These are phyloP conservation scores for Smittium mucronatum DNA, from an alignment of 371 early-diverging fungal species.

Conservation along the genomic window DNA sequence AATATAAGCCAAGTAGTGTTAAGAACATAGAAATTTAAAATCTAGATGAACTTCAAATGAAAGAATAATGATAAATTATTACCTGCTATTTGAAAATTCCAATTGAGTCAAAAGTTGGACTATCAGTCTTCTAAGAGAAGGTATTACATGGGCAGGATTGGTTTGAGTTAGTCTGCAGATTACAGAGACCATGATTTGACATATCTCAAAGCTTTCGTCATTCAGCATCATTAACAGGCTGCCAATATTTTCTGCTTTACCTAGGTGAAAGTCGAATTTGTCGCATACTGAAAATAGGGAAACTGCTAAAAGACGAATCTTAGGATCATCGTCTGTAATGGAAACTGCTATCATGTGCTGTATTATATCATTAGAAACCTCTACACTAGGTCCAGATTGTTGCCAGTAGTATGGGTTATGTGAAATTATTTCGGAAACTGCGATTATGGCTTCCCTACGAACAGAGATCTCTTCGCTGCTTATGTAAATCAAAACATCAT, in stretches of 20 bases:
- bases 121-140: slow-evolving; percentile 71
- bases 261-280: slow-evolving; percentile 71
- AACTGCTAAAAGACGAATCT: slow-evolving; percentile 26
- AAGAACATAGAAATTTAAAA: no score
- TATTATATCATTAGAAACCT: slow-evolving; percentile 78
- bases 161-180: slow-evolving; percentile 75
- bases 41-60: no score
- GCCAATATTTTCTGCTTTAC: slow-evolving; percentile 82
- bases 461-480: slow-evolving; percentile 73
- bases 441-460: slow-evolving; percentile 74
- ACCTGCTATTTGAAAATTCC: slow-evolving; percentile 59
- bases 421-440: slow-evolving; percentile 71
- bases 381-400: slow-evolving; percentile 69
- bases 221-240: slow-evolving; percentile 80
- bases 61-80: not conserved
- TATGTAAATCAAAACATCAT: slow-evolving; percentile 71
- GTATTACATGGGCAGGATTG: slow-evolving; percentile 90
- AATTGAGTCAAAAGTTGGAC: slow-evolving; percentile 84
- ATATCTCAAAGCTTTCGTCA: slow-evolving; percentile 84
- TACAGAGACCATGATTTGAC: slow-evolving; percentile 68
- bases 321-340: slow-evolving; percentile 54
- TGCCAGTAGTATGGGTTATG: slow-evolving; percentile 62
- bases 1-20: no score
- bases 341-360: slow-evolving; percentile 78
- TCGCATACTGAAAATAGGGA: slow-evolving; percentile 14